phyloP scores from a whole-genome alignment of 1,284 basidiomycete genomes.

The Boletellus sp. region DNA sequence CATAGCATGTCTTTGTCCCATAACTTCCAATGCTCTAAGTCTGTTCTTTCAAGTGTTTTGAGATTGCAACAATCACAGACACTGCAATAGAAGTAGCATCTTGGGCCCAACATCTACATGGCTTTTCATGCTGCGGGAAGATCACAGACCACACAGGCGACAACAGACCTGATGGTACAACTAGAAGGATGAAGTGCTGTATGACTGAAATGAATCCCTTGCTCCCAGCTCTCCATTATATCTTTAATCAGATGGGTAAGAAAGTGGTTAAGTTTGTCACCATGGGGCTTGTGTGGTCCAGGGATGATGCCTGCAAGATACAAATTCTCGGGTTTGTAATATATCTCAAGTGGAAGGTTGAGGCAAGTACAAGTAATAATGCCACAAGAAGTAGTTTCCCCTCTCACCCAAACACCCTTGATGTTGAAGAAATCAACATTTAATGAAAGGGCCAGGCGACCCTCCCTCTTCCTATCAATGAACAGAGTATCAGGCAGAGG shows the following conservation, averaged over 20 bases:
- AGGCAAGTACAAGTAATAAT: slow-evolving; percentile 13
- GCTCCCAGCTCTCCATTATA: neutral
- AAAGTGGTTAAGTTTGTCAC: neutral
- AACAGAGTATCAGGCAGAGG: neutral
- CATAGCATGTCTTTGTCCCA: slow-evolving; percentile 16
- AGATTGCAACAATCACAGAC: slow-evolving; percentile 23
- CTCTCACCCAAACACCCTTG: neutral
- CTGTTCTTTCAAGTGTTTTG: slow-evolving; percentile 16
- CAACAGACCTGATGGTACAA: slow-evolving; percentile 9
- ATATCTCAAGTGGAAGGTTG: slow-evolving; percentile 29
- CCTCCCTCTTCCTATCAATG: neutral
- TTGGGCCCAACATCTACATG: slow-evolving; percentile 1
- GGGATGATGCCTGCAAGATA: slow-evolving; percentile 19
- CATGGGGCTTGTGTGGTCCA: neutral
- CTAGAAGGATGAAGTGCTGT: neutral
- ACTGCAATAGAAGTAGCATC: slow-evolving; percentile 32
- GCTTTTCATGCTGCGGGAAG: slow-evolving; percentile 34
- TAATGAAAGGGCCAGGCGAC: neutral
- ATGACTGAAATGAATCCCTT: neutral
- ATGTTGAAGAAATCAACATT: slow-evolving; percentile 5
- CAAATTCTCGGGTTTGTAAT: slow-evolving; percentile 31
- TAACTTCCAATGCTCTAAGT: slow-evolving; percentile 31
- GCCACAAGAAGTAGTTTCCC: neutral
- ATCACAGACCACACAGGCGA: slow-evolving; percentile 32
- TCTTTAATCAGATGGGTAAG: neutral